Evolutionary conservation across 306 rosid genomes (phyloP).

Genomic region (Gastrolobium villosum): DNA sequence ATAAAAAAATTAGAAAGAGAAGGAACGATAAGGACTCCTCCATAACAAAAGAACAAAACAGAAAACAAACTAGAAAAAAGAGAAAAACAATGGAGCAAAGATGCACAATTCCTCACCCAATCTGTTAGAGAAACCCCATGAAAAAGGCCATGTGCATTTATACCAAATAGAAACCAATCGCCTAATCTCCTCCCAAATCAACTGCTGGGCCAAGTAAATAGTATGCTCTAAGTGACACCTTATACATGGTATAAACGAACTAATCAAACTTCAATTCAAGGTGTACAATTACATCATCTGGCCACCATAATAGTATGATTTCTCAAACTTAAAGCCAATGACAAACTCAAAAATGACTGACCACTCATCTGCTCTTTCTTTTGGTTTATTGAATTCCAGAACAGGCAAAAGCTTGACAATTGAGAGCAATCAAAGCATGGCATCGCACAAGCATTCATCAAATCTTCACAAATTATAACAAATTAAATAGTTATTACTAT

Average conservation of each 20-base stretch:
- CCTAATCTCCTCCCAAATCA: too few relatives aligned
- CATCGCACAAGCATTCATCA: conserved; percentile 12
- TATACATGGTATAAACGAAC: background rate
- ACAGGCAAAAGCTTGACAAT: background rate
- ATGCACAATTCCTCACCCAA: background rate
- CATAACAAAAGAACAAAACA: conserved; percentile 8
- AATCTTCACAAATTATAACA: conserved; percentile 6
- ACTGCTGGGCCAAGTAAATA: background rate
- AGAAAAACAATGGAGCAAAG: background rate
- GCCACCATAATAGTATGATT: too few relatives aligned
- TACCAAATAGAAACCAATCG: too few relatives aligned
- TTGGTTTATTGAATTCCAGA: conserved; percentile 4
- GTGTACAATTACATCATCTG: background rate
- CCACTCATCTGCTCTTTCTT: conserved; percentile 1
- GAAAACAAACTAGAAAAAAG: conserved; percentile 2
- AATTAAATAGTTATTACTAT: conserved; percentile 1
- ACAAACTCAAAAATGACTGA: conserved; percentile 1
- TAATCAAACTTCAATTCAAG: background rate
- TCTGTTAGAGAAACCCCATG: too few relatives aligned
- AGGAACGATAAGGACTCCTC: background rate
- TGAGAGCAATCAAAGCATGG: conserved; percentile 19
- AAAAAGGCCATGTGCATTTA: too few relatives aligned
- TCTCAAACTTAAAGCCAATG: background rate
- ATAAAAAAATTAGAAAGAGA: background rate
- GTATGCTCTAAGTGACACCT: background rate